Evolutionary conservation across 768 basidiomycete genomes (phyloP), one percentile per base, ranked within the genome.

Genomic region (Amanita pseudoporphyria): DNA sequence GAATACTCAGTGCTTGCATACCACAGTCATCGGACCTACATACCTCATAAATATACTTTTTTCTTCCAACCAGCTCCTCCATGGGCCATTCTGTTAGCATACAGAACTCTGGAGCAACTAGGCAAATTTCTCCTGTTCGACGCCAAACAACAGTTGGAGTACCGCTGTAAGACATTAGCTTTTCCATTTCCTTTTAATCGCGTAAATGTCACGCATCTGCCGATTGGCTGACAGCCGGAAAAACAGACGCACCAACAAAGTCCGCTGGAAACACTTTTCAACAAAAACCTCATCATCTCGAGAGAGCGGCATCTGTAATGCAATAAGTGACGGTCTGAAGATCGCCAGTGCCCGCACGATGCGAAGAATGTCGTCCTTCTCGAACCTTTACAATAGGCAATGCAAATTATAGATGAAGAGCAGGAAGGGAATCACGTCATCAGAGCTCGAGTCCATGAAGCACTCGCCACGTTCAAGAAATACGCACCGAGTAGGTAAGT

Each of bases 71-170:
- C 33, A 99, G 73, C 55, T 97, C 92, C 54, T 88, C 84, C 65
- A 84, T 74, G 7, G 80, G 79, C 88, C 91, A 94, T 57, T 87
- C 90, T 7, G 91, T 93, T 54, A 99, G 71, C 77, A 90, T 84
- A 64, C 86, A 89, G 62, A 99, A 98, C 67, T 99, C 96, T 5
- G 91, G 87, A 0, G 93, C 94, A 41, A 93, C 96, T 40, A 96
- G 82, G 60, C 92, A 94, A 21, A 99, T 93, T 68, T 99, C 96
- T 58, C 96, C 96, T 16, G 96, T 99, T 45, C 96, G 77, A 39
- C 96, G 83, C 95, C 95, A 99, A 9, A 95, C 88, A 36, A 94
- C 92, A 1, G 95, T 98, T 2, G 95, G 95, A 24, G 95, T 98
- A 9, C 95, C 95, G 57, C 87, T 94, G 65, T 89, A 96, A 45